Conservation (phyloP, 768 basidiomycete species). For the Termitomyces sp. region DNA sequence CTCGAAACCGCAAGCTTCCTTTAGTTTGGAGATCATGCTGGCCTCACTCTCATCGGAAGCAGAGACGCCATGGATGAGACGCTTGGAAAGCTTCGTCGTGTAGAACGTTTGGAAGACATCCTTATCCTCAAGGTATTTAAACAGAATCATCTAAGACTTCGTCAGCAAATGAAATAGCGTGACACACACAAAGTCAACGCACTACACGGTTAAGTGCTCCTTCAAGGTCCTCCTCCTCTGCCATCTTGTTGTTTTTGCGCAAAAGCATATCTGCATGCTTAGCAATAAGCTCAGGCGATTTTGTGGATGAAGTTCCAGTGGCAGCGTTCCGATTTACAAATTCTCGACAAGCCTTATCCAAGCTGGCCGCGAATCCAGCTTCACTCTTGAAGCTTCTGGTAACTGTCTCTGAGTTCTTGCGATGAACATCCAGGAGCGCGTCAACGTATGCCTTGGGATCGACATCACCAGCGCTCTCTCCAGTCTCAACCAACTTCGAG, state of each 20-base stretch:
- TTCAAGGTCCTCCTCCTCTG: constrained; percentile 92
- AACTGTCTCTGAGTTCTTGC: constrained; percentile 92
- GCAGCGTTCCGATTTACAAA: constrained; percentile 95
- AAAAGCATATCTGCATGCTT: constrained; percentile 92
- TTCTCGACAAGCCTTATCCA: constrained; percentile 96
- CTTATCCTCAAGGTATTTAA: constrained; percentile 99
- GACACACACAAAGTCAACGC: constrained; percentile 25
- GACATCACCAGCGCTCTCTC: constrained; percentile 60
- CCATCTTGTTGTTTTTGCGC: constrained; percentile 95
- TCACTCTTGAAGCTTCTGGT: constrained; percentile 91
- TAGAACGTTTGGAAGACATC: constrained; percentile 99
- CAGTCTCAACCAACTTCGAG: constrained; percentile 69
- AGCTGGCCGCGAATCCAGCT: constrained; percentile 90
- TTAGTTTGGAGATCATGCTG: constrained; percentile 98
- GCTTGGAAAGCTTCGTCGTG: constrained; percentile 92
- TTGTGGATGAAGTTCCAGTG: constrained; percentile 82
- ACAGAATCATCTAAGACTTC: constrained; percentile 83
- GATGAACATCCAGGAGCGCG: constrained; percentile 87
- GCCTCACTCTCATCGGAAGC: constrained; percentile 97
- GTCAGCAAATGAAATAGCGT: constrained; percentile 17
- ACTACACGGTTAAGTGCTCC: constrained; percentile 91
- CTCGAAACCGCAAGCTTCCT: constrained; percentile 98
- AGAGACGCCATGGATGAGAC: constrained; percentile 88
- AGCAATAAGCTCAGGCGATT: constrained; percentile 92
- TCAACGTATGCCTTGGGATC: constrained; percentile 98